Conservation (phyloP, 805 yeast species). For the Saccharomyces eubayanus region DNA sequence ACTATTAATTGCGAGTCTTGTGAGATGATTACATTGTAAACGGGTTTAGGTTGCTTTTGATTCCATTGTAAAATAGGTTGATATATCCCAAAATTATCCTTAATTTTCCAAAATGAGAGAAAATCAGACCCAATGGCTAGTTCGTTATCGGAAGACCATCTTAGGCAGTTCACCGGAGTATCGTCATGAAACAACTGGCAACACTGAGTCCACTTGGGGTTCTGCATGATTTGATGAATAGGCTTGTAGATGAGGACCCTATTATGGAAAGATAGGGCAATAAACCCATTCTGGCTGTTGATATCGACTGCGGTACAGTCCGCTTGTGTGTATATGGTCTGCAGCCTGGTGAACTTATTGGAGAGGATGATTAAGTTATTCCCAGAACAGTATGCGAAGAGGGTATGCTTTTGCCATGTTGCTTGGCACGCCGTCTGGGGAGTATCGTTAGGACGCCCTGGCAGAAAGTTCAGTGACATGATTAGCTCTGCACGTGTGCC, state of each 20-base stretch:
- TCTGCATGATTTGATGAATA: constrained; percentile 36
- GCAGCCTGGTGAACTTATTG: constrained; percentile 47
- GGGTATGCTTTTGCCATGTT: constrained; percentile 56
- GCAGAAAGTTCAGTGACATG: constrained; percentile 65
- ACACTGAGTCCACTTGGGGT: constrained; percentile 40
- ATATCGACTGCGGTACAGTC: constrained; percentile 65
- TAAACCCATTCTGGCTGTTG: constrained; percentile 49
- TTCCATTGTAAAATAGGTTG: constrained; percentile 31
- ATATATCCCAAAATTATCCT: constrained; percentile 38
- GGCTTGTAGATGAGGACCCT: constrained; percentile 49
- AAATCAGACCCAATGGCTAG: constrained; percentile 51
- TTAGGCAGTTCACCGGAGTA: constrained; percentile 36
- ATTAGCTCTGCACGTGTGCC: background rate
- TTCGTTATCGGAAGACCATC: constrained; percentile 52
- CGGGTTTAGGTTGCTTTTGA: constrained; percentile 51
- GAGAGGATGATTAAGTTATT: constrained; percentile 68
- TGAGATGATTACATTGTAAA: constrained; percentile 49
- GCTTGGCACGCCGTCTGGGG: constrained; percentile 49
- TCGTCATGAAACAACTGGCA: constrained; percentile 27
- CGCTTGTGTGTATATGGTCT: constrained; percentile 61
- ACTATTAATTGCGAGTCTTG: constrained; percentile 64
- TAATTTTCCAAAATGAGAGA: constrained; percentile 46
- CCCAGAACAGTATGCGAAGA: constrained; percentile 78
- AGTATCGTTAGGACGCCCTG: constrained; percentile 71
- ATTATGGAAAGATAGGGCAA: constrained; percentile 45